phyloP scores from a whole-genome alignment of 2,329 filamentous ascomycete species.

The Fusarium nygamai region DNA sequence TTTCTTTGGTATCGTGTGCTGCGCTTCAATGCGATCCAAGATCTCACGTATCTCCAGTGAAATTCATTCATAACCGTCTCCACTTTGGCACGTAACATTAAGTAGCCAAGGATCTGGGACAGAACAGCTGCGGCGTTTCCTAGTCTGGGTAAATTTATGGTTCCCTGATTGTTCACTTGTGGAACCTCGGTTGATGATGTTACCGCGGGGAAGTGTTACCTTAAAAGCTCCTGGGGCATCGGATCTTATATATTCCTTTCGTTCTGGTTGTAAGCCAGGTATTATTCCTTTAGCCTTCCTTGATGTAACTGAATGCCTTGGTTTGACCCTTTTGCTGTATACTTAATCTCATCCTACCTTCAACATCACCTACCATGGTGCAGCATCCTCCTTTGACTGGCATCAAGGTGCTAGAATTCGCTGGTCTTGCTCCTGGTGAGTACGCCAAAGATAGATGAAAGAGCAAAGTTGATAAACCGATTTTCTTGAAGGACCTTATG shows the following conservation, averaged over 20 bases:
- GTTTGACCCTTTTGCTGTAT: neutral
- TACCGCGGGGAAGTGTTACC: slow-evolving; percentile 24
- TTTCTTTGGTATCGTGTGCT: neutral
- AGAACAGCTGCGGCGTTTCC: neutral
- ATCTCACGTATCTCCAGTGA: neutral
- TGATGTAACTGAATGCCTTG: neutral
- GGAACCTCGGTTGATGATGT: slow-evolving; percentile 37
- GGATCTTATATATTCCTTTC: neutral
- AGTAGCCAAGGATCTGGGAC: neutral
- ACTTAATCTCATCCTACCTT: neutral
- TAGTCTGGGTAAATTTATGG: neutral
- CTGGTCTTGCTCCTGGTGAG: slow-evolving; percentile 70
- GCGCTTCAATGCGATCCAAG: neutral
- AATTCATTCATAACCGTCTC: neutral
- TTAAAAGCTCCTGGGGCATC: no score
- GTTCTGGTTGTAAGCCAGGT: neutral
- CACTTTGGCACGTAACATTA: neutral
- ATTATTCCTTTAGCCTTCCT: neutral
- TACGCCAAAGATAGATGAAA: neutral
- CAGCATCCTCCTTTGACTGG: slow-evolving; percentile 54
- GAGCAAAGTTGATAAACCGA: neutral
- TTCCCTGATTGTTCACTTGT: neutral
- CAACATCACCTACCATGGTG: slow-evolving; percentile 44
- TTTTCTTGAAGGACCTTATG: slow-evolving; percentile 75
- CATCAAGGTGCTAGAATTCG: slow-evolving; percentile 68